phyloP scores from a whole-genome alignment of 2,329 filamentous ascomycete species.

The Cladophialophora psammophila region DNA sequence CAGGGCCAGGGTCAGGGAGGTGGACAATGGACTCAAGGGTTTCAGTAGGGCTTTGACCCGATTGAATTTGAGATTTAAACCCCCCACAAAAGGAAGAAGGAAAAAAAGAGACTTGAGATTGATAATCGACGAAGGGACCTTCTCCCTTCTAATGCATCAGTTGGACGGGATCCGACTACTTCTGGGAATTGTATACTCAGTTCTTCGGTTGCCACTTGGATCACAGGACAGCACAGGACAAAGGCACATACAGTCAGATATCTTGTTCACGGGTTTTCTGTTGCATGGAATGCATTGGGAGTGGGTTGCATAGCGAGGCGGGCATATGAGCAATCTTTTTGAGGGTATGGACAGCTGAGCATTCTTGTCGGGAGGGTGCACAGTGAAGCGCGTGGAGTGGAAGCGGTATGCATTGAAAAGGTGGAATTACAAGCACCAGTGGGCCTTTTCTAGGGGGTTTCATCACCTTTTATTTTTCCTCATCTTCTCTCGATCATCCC shows the following conservation, averaged over 20 bases:
- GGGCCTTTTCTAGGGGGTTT: slow-evolving; percentile 19
- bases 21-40: slow-evolving; percentile 36
- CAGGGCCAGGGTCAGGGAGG: slow-evolving; percentile 32
- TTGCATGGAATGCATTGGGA: slow-evolving; percentile 18
- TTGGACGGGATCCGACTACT: slow-evolving; percentile 12
- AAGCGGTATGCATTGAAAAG: slow-evolving; percentile 9
- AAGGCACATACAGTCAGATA: slow-evolving; percentile 26
- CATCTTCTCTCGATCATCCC: not conserved
- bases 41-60: slow-evolving; percentile 24
- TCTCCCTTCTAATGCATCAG: not conserved
- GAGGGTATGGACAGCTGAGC: slow-evolving; percentile 3
- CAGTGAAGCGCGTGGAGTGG: slow-evolving; percentile 28
- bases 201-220: slow-evolving; percentile 28
- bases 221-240: slow-evolving; percentile 36
- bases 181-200: slow-evolving; percentile 16
- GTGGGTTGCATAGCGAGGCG: slow-evolving; percentile 32
- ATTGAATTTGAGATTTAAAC: not conserved
- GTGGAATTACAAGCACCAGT: slow-evolving; percentile 7
- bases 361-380: slow-evolving; percentile 23
- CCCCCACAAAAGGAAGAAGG: not conserved
- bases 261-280: slow-evolving; percentile 21
- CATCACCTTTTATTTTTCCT: not conserved
- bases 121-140: not conserved
- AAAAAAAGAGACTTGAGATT: not conserved
- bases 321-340: slow-evolving; percentile 9